Conservation (phyloP, 306 rosid genomes). For the Gynostemma pentaphyllum region DNA sequence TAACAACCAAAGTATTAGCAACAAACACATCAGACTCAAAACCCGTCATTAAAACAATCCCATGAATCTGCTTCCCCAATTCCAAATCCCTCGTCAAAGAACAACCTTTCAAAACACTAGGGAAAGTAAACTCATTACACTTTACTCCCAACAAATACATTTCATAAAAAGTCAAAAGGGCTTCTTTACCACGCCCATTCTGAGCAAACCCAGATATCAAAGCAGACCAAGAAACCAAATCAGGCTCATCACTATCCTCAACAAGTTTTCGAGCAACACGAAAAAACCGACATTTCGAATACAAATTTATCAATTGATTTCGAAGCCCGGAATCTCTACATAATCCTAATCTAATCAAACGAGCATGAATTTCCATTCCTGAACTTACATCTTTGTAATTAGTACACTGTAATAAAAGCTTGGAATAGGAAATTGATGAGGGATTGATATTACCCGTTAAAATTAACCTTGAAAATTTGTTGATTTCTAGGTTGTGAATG, state of each 20-base stretch:
- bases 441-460: background rate
- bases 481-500: slow-evolving; percentile 9
- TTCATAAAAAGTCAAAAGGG: slow-evolving; percentile 42
- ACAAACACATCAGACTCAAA: slow-evolving; percentile 70
- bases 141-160: slow-evolving; percentile 45
- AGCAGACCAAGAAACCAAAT: slow-evolving; percentile 70
- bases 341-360: slow-evolving; percentile 50
- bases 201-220: slow-evolving; percentile 68
- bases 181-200: slow-evolving; percentile 50
- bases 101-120: slow-evolving; percentile 72
- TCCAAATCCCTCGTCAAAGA: slow-evolving; percentile 38
- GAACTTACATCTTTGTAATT: slow-evolving; percentile 35
- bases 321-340: slow-evolving; percentile 27
- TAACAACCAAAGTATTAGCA: slow-evolving; percentile 64
- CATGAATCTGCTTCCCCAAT: slow-evolving; percentile 57
- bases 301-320: slow-evolving; percentile 34
- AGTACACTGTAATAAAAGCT: slow-evolving; percentile 40
- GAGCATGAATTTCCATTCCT: slow-evolving; percentile 61
- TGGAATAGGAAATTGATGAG: slow-evolving; percentile 22
- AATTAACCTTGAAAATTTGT: background rate
- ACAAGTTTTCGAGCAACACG: slow-evolving; percentile 53
- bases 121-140: slow-evolving; percentile 62
- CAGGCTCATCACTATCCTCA: slow-evolving; percentile 44
- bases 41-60: slow-evolving; percentile 42
- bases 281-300: slow-evolving; percentile 34